Percentiles rank a stretch among this genome's conserved stretches.
Evolutionary conservation across 306 rosid genomes (phyloP).

Genomic region (Canavalia gladiata): DNA sequence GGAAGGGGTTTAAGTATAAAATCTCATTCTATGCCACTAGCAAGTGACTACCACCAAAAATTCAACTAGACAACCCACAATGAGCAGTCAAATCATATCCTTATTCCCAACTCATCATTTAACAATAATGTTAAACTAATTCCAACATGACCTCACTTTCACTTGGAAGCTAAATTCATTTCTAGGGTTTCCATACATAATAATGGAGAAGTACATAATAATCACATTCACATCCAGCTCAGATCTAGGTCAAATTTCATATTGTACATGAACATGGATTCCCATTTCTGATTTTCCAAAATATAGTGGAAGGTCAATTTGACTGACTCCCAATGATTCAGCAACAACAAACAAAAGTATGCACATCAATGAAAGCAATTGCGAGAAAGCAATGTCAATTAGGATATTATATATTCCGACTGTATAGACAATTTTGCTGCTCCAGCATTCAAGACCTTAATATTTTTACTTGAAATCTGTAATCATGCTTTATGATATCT

Average conservation of each 20-base stretch:
- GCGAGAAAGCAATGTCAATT: neutral
- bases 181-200: constrained; percentile 2
- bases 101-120: constrained; percentile 11
- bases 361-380: neutral
- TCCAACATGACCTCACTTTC: constrained; percentile 1
- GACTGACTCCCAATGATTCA: neutral
- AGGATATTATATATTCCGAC: neutral
- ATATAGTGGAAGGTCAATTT: neutral
- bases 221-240: constrained; percentile 3
- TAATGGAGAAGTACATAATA: constrained; percentile 22
- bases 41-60: constrained; percentile 26
- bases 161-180: constrained; percentile 33
- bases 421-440: constrained; percentile 6
- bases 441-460: constrained; percentile 29
- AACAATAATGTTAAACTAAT: constrained; percentile 27
- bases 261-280: constrained; percentile 13
- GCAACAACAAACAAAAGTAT: constrained; percentile 1
- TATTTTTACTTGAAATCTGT: constrained; percentile 1
- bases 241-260: neutral
- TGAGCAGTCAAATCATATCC: constrained; percentile 1
- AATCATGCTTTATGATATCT: neutral
- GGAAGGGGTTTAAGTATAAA: neutral
- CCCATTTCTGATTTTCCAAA: neutral
- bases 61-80: constrained; percentile 1
- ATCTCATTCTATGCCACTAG: neutral